Base-by-base conservation (phyloP, 1,284 basidiomycete genomes). In the Austroboletus novae-zelandiae region DNA sequence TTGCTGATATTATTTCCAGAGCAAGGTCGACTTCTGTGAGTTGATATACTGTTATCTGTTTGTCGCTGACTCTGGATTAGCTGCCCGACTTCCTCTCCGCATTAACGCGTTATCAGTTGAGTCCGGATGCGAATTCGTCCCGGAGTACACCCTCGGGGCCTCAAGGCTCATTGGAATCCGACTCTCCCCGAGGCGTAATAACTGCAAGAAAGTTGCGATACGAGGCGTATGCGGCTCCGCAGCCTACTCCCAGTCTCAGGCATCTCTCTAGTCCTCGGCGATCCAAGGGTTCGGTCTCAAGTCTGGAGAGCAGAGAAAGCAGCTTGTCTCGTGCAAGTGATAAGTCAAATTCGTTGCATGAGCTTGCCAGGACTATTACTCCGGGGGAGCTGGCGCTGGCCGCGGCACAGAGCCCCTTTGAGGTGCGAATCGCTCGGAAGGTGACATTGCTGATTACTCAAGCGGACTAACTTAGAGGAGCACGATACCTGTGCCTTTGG, bases 31-130 rank as follows among this genome's bases (percentile, higher is more conserved):
- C 77, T 45, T 77, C 83, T 39, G 84, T 84, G 59, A 56, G 77
- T 65, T 41, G 31, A 54, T 13, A 29, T 39, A 29, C 7, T 50
- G 32, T 27, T 39, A 14, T 46, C 30, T 11, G 14, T 20, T 42
- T 42, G 41, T 43, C 32, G 31, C 46, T 52, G 44, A 61, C 51
- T 27, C 17, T 42, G 40, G 43, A 51, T 3, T 56, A 90, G 88
- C 74, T 90, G 36, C 88, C 87, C 6, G 85, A 86, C 58, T 85
- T 90, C 51, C 64, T 84, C 31, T 56, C 68, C 27, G 74, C 83
- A 2, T 64, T 89, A 35, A 73, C 47, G 9, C 48, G 10, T 30
- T 53, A 69, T 47, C 57, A 80, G 54, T 63, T 61, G 47, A 62
- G 60, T 50, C 42, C 49, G 42, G 49, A 48, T 40, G 30, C 31